Evolutionary conservation across 371 early-diverging fungal genomes (phyloP).

Genomic region (Circinella minor): DNA sequence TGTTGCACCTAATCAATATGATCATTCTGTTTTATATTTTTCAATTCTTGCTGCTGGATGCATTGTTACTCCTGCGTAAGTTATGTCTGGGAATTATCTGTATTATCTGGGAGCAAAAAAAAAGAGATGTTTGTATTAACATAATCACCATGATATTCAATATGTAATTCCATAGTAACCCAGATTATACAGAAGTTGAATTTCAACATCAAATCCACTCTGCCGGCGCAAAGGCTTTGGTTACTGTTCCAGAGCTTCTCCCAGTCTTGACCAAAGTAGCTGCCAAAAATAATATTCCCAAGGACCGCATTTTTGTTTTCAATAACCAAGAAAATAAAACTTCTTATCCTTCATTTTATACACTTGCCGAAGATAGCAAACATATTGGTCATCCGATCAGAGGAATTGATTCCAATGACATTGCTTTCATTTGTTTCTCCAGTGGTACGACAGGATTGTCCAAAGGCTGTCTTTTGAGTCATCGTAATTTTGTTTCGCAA

Average conservation of each 20-base stretch:
- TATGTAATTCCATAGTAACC: conserved; percentile 29
- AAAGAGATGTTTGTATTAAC: neutral
- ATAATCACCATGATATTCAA: neutral
- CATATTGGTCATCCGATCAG: conserved; percentile 20
- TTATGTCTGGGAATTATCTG: neutral
- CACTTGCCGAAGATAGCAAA: neutral
- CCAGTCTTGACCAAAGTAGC: conserved; percentile 52
- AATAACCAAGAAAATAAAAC: conserved; percentile 35
- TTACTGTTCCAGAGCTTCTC: conserved; percentile 52
- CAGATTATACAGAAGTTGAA: conserved; percentile 60
- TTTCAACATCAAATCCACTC: conserved; percentile 73
- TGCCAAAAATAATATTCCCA: conserved; percentile 49
- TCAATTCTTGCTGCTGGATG: conserved; percentile 46
- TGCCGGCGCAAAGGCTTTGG: conserved; percentile 61
- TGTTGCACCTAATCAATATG: conserved; percentile 69
- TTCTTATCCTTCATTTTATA: conserved; percentile 24
- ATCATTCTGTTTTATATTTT: conserved; percentile 44
- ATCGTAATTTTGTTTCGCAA: conserved; percentile 38
- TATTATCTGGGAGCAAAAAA: too few relatives aligned
- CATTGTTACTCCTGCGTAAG: conserved; percentile 45
- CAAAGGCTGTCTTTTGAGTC: conserved; percentile 55
- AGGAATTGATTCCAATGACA: conserved; percentile 27
- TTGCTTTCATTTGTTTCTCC: conserved; percentile 84
- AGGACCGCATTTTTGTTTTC: conserved; percentile 57
- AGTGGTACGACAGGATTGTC: conserved; percentile 82